Evolutionary conservation across 202 grass and related monocot genomes (phyloP), one percentile per base, ranked within the genome.

Genomic region (Musa balbisiana): DNA sequence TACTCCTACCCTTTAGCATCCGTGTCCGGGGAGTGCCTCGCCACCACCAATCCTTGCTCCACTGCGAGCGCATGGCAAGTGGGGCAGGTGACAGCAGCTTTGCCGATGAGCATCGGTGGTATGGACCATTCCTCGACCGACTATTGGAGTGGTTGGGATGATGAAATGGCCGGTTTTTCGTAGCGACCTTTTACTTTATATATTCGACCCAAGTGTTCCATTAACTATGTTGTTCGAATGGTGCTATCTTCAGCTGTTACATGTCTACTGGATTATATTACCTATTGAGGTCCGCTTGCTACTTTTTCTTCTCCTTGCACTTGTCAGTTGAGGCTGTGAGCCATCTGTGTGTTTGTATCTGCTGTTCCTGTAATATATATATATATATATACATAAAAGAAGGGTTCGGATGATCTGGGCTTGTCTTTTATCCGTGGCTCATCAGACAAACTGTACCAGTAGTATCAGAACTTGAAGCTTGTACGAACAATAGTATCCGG

Each of bases 81-180:
- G 52, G 51, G 75, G 22, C 75, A 23, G 49, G n/a, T 52, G 62
- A 51, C 75, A 15, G 59, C 75, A 15, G 59, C 19, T 52, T 11
- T 24, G 1, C 20, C 75, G 5, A 33, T 10, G 29, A 10, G n/a
- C 75, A 62, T 19, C 12, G 17, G 55, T 49, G 73, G 73, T 29
- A 27, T 76, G 16, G 75, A 77, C 51, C 60, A 64, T 64, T 65
- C 60, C 49, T 16, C 20, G 1, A 49, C 43, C 17, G 52, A 54
- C 26, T 77, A 77, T 60, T 77, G 75, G 75, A 65, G 75, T 77
- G 75, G 75, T 65, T 77, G 75, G 75, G 75, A 77, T 23, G 75
- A 66, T 17, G 75, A 77, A 21, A 27, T 77, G 14, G 22, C 49
- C 49, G 60, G 67, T n/a, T 21, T 33, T 21, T 51, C 67, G 2